Base-by-base conservation (phyloP, 345 rosid genomes). In the Cochlearia excelsa region DNA sequence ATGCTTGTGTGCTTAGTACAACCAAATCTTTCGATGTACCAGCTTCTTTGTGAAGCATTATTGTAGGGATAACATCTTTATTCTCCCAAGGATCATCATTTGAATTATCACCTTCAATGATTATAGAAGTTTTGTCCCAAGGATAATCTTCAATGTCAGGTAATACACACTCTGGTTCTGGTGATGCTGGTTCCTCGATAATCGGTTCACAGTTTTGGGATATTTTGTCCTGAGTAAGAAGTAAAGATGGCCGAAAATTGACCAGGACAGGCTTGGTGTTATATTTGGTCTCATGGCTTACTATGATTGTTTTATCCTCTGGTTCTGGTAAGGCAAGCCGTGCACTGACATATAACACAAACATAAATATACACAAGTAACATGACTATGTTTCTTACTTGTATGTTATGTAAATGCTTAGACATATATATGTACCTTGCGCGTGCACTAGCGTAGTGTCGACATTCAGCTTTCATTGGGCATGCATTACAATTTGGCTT, bases 401-500 rank as follows among this genome's bases (percentile, higher is more conserved):
- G 11, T 1, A 9, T 33, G 16, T 31, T 16, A 43, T 54, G 44
- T 54, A 2, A 34, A 34, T 34, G 37, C 6, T 34, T 34, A 3
- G 37, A 34, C 23, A 26, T 41, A 30, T 30, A 9, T 3, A 0
- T 27, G 7, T 57, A 33, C 98, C 96, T 91, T 75, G 86, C 87
- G 70, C 72, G 77, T 69, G 94, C 96, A 75, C 98, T 91, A 11
- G 98, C 87, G 66, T 87, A 91, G 56, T 91, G 96, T 69, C 88
- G 77, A 69, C 98, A 91, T 55, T 88, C 98, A 53, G 86, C 85
- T 68, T 90, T 81, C 92, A 86, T 77, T 33, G 96, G 96, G 70
- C 98, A 91, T 49, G 92, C 90, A 44, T 91, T 86, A 72, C 98
- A 91, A 72, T 91, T 91, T 26, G 96, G 98, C 57, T 74, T 81